Conservation (phyloP, 352 stramenopile genomes). For the Phytophthora ramorum region DNA sequence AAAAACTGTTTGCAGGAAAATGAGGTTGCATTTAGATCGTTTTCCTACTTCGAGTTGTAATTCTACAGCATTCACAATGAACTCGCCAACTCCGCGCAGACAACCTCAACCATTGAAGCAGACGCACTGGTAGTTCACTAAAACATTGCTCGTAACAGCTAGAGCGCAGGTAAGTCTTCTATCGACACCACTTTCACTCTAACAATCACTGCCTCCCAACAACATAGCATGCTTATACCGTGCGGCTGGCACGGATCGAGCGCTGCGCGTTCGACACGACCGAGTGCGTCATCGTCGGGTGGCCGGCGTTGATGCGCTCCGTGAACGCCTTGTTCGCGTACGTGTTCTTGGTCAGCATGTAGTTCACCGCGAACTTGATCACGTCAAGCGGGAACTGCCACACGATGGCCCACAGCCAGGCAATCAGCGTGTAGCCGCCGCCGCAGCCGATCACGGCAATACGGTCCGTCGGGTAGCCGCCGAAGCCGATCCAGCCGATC, state of each 20-base stretch:
- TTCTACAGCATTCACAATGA: slow-evolving; percentile 42
- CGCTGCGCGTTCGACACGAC: slow-evolving; percentile 4
- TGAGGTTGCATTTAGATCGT: slow-evolving; percentile 27
- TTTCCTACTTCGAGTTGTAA: slow-evolving; percentile 26
- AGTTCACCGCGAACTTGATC: slow-evolving; percentile 80
- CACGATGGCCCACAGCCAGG: slow-evolving; percentile 72
- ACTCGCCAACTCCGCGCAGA: slow-evolving; percentile 4
- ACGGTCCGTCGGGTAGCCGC: slow-evolving; percentile 69
- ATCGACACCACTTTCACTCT: slow-evolving; percentile 16
- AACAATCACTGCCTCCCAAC: slow-evolving; percentile 13
- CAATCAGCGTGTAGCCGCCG: slow-evolving; percentile 67
- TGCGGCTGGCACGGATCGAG: no score
- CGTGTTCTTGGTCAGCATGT: slow-evolving; percentile 64
- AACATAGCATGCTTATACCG: slow-evolving; percentile 46
- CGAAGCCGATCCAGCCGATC: slow-evolving; percentile 74
- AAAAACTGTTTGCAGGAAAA: slow-evolving; percentile 6
- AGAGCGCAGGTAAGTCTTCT: slow-evolving; percentile 18
- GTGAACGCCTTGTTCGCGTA: slow-evolving; percentile 74
- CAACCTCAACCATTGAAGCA: neutral
- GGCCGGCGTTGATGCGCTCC: slow-evolving; percentile 77
- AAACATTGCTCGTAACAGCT: slow-evolving; percentile 5
- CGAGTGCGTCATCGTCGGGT: slow-evolving; percentile 71
- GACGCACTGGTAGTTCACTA: neutral
- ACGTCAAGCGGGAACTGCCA: slow-evolving; percentile 81
- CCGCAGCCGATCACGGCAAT: slow-evolving; percentile 72